Percentiles rank a stretch among this genome's conserved stretches.
phyloP scores from a whole-genome alignment of 2,329 filamentous ascomycete genomes.

The Neoscytalidium dimidiatum region DNA sequence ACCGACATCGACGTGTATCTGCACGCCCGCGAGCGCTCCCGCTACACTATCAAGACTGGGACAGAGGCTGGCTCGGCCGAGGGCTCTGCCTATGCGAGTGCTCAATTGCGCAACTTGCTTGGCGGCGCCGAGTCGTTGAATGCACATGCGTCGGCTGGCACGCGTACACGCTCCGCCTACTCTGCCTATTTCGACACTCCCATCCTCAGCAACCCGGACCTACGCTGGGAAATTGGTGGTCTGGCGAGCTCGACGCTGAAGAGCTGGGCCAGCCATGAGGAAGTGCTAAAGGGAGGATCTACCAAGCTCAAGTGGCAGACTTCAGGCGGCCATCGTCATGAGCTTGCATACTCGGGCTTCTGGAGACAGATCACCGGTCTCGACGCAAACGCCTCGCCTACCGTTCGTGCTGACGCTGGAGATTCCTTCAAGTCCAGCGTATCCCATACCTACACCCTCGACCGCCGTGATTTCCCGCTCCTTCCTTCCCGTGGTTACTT shows the following conservation, averaged over 20 bases:
- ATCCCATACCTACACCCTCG: slow-evolving; percentile 76
- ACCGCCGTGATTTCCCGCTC: slow-evolving; percentile 81
- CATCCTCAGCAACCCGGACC: slow-evolving; percentile 79
- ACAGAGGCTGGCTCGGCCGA: slow-evolving; percentile 94
- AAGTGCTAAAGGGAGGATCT: slow-evolving; percentile 76
- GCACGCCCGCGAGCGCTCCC: slow-evolving; percentile 74
- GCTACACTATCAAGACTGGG: slow-evolving; percentile 87
- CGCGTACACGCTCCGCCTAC: slow-evolving; percentile 87
- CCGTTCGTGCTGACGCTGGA: slow-evolving; percentile 80
- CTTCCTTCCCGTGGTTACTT: slow-evolving; percentile 82
- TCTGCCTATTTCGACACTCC: slow-evolving; percentile 83
- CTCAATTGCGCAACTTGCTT: slow-evolving; percentile 87
- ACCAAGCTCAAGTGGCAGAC: slow-evolving; percentile 76
- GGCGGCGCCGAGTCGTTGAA: slow-evolving; percentile 90
- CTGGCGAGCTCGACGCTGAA: slow-evolving; percentile 85
- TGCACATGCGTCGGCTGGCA: slow-evolving; percentile 84
- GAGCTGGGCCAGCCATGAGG: slow-evolving; percentile 91
- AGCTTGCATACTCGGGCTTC: slow-evolving; percentile 75
- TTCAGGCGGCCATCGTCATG: slow-evolving; percentile 66
- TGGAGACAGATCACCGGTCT: slow-evolving; percentile 91
- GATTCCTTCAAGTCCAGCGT: slow-evolving; percentile 89
- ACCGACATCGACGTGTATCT: slow-evolving; percentile 83
- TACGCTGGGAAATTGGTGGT: slow-evolving; percentile 76
- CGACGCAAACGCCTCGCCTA: slow-evolving; percentile 72
- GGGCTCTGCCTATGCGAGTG: slow-evolving; percentile 87